phyloP scores from a whole-genome alignment of 257 asterid genomes.

The Asclepias syriaca region DNA sequence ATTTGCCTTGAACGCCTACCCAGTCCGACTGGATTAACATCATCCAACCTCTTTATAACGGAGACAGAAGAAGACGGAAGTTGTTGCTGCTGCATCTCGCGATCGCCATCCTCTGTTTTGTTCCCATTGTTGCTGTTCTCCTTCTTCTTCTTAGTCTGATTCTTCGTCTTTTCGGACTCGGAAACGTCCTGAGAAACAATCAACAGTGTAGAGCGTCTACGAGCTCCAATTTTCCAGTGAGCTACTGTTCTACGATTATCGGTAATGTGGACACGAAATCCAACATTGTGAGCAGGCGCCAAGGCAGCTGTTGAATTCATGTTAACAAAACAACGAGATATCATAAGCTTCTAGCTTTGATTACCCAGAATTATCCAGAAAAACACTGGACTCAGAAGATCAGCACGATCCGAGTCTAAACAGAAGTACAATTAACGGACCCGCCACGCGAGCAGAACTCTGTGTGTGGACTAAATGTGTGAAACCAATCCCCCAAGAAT shows the following conservation, averaged over 20 bases:
- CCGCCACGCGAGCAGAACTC: not conserved
- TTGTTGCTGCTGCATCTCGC: constrained; percentile 8
- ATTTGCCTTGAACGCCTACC: constrained; percentile 87
- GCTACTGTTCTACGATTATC: not conserved
- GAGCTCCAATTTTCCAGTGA: constrained; percentile 10
- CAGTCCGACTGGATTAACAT: constrained; percentile 89
- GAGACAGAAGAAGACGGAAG: constrained; percentile 37
- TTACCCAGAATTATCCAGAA: not conserved
- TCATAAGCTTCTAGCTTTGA: not conserved
- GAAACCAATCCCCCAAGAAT: not conserved
- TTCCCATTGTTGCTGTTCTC: constrained; percentile 31
- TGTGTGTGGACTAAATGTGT: not conserved
- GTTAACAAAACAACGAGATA: not conserved
- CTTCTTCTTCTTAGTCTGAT: constrained; percentile 36
- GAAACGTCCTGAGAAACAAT: constrained; percentile 11
- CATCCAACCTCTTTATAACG: constrained; percentile 67
- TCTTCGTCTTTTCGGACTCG: constrained; percentile 36
- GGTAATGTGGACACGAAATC: not conserved
- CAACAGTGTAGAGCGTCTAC: constrained; percentile 7
- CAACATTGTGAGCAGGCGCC: constrained; percentile 6
- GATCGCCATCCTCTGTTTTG: constrained; percentile 19
- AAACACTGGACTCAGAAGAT: not conserved
- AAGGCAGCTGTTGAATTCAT: constrained; percentile 5
- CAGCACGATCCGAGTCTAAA: not conserved
- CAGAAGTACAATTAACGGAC: not conserved